These are phyloP conservation scores for Coccomyxa sp. DNA, from an alignment of 139 green algal species.

Conservation along the genomic window DNA sequence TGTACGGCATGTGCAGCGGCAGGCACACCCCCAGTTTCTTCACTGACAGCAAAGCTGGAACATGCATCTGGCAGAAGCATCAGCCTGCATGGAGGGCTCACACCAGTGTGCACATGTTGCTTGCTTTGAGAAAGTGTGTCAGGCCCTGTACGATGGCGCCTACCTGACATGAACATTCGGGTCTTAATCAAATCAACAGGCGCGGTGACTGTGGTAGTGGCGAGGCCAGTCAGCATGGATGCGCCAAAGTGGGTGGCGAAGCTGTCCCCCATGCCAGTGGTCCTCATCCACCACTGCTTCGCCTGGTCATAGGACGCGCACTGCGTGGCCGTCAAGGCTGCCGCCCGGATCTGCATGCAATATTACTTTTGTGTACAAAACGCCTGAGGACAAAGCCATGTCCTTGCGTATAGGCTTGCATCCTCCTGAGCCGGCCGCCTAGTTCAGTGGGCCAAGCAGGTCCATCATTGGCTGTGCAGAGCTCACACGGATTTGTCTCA, in stretches of 20 bases:
- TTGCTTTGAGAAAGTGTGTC: slow-evolving; percentile 9
- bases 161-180: slow-evolving; percentile 54
- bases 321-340: slow-evolving; percentile 76
- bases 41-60: neutral
- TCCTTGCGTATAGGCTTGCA: neutral
- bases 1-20: neutral
- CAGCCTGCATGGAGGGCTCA: slow-evolving; percentile 64
- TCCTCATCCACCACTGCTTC: slow-evolving; percentile 41
- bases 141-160: neutral
- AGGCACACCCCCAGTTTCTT: neutral
- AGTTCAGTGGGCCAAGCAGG: neutral
- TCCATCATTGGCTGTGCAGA: neutral
- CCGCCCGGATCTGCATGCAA: slow-evolving; percentile 30
- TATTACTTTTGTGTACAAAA: neutral
- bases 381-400: neutral
- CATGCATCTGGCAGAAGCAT: neutral
- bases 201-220: slow-evolving; percentile 83
- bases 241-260: slow-evolving; percentile 52
- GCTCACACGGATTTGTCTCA: neutral
- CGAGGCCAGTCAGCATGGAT: slow-evolving; percentile 73
- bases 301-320: slow-evolving; percentile 84
- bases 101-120: slow-evolving; percentile 79
- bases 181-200: slow-evolving; percentile 90
- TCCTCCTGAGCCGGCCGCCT: neutral
- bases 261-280: slow-evolving; percentile 48